Conservation (phyloP, 108 stramenopile species). For the Phaeodactylum tricornutum region DNA sequence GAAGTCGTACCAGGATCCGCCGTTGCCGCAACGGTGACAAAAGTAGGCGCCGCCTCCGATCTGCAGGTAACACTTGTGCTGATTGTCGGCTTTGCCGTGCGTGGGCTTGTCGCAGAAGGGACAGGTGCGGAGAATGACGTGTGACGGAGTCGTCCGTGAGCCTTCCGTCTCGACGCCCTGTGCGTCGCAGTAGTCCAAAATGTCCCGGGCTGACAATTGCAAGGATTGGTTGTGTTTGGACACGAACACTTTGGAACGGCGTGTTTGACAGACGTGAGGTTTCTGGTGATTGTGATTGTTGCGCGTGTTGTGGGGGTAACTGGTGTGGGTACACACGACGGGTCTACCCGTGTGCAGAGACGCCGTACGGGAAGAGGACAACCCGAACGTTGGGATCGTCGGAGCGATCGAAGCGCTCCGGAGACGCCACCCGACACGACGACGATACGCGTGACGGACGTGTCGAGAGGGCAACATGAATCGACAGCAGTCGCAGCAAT, state of each 20-base stretch:
- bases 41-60: conserved; percentile 77
- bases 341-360: too few species aligned
- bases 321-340: too few species aligned
- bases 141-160: conserved; percentile 40
- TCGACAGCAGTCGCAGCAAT: too few species aligned
- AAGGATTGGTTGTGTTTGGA: conserved; percentile 57
- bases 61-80: conserved; percentile 61
- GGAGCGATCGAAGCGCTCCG: too few species aligned
- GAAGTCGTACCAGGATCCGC: conserved; percentile 90
- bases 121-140: conserved; percentile 65
- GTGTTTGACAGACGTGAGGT: neutral
- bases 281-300: too few species aligned
- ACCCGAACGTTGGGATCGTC: too few species aligned
- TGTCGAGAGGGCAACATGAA: too few species aligned
- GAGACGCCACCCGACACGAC: too few species aligned
- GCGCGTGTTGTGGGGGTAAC: too few species aligned
- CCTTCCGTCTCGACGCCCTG: conserved; percentile 17
- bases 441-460: too few species aligned
- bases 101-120: conserved; percentile 80
- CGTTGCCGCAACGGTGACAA: conserved; percentile 87
- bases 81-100: conserved; percentile 37
- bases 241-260: conserved; percentile 55
- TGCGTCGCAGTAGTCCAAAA: conserved; percentile 32
- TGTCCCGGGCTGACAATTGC: conserved; percentile 34
- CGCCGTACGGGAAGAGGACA: too few species aligned